Conservation (phyloP, 2,329 filamentous ascomycete species). For the Byssothecium circinans region DNA sequence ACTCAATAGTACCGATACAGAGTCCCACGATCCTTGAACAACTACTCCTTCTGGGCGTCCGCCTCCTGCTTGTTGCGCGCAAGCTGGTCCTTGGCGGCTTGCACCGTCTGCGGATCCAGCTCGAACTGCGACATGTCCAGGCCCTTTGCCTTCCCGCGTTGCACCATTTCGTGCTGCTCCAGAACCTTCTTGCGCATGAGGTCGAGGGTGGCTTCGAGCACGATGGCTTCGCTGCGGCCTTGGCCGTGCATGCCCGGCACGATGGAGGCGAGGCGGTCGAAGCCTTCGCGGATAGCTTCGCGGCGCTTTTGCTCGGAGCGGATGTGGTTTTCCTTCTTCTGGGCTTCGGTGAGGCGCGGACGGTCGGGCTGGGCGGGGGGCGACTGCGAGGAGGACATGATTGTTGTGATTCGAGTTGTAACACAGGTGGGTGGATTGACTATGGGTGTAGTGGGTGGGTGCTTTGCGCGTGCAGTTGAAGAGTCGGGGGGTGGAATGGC, state of each 20-base stretch:
- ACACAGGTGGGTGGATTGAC: constrained; percentile 1
- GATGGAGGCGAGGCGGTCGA: constrained; percentile 76
- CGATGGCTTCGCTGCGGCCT: constrained; percentile 80
- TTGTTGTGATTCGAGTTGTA: no score
- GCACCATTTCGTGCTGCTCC: constrained; percentile 40
- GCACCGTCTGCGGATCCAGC: constrained; percentile 31
- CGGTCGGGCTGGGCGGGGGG: constrained; percentile 51
- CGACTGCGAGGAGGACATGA: constrained; percentile 31
- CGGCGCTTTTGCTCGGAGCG: constrained; percentile 68
- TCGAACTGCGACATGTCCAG: constrained; percentile 37
- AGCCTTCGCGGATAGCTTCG: constrained; percentile 77
- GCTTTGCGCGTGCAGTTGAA: background rate
- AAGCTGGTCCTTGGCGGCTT: constrained; percentile 31
- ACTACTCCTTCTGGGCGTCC: constrained; percentile 13
- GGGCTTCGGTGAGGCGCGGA: constrained; percentile 66
- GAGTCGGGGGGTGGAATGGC: no score
- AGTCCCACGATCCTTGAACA: no score
- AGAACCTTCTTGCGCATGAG: constrained; percentile 48
- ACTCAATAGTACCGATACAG: no score
- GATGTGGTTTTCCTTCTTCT: constrained; percentile 76
- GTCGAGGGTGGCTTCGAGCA: constrained; percentile 62
- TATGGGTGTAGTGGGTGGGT: background rate
- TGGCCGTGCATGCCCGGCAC: constrained; percentile 82
- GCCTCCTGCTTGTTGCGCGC: constrained; percentile 22
- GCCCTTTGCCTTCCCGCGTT: constrained; percentile 40